Conservation (phyloP, 352 stramenopile species). For the Elongisporangium prolatum region DNA sequence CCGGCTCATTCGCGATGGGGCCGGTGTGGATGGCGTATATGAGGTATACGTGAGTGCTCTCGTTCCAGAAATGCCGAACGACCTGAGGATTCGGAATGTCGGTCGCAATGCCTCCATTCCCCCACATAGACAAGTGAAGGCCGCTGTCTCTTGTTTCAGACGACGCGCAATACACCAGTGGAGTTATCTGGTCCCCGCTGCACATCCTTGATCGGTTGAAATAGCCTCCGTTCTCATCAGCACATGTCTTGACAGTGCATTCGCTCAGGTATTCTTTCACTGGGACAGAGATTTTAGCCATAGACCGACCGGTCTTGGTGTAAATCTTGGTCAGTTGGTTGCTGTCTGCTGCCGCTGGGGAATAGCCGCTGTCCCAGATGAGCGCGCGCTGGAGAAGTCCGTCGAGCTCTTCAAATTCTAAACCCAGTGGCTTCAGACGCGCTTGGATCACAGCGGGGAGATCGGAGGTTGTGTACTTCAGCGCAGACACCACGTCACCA, state of each 20-base stretch:
- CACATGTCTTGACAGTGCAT: constrained; percentile 24
- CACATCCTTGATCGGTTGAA: constrained; percentile 7
- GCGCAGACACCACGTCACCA: constrained; percentile 18
- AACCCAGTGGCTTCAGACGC: constrained; percentile 5
- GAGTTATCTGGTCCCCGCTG: constrained; percentile 2
- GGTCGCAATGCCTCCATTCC: background rate
- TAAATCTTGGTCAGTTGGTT: constrained; percentile 42
- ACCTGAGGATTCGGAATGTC: constrained; percentile 11
- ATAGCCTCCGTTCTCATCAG: constrained; percentile 9
- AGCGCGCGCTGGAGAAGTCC: constrained; percentile 27
- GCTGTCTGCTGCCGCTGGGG: constrained; percentile 21
- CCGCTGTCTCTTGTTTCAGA: background rate
- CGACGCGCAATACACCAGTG: no score
- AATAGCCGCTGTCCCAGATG: constrained; percentile 37
- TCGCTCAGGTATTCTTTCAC: constrained; percentile 32
- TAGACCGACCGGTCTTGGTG: constrained; percentile 53
- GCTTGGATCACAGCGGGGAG: constrained; percentile 9
- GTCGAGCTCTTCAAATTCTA: constrained; percentile 12
- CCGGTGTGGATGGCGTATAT: constrained; percentile 18
- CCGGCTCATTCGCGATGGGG: constrained; percentile 3
- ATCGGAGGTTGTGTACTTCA: constrained; percentile 8
- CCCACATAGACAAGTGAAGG: constrained; percentile 2
- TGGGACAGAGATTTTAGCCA: constrained; percentile 58
- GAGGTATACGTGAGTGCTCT: constrained; percentile 8
- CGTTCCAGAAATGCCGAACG: constrained; percentile 10